These are phyloP conservation scores for Candida golubevii DNA, from an alignment of 805 yeast species.

Conservation along the genomic window DNA sequence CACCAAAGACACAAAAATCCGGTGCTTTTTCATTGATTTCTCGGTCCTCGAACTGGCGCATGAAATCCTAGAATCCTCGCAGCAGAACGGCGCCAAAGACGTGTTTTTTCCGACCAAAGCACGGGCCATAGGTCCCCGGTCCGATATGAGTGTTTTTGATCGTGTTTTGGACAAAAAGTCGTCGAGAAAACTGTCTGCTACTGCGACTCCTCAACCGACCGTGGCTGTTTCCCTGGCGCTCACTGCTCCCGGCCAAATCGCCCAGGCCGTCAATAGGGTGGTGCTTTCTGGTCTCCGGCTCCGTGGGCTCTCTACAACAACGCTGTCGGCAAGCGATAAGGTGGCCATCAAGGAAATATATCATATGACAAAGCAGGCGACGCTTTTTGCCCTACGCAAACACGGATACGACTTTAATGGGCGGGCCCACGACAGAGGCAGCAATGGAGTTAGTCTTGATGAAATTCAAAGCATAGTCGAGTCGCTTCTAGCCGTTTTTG, in stretches of 20 bases:
- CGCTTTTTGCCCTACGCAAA: slow-evolving; percentile 38
- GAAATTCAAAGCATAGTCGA: slow-evolving; percentile 40
- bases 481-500: slow-evolving; percentile 31
- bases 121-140: slow-evolving; percentile 2
- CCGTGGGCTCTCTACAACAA: slow-evolving; percentile 31
- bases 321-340: slow-evolving; percentile 27
- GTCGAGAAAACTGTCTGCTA: slow-evolving; percentile 14
- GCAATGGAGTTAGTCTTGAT: slow-evolving; percentile 19
- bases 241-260: slow-evolving; percentile 28
- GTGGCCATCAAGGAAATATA: slow-evolving; percentile 37
- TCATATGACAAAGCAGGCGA: slow-evolving; percentile 37
- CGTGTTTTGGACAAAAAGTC: slow-evolving; percentile 28
- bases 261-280: slow-evolving; percentile 30
- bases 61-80: slow-evolving; percentile 2
- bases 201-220: slow-evolving; percentile 6
- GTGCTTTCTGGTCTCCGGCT: slow-evolving; percentile 40
- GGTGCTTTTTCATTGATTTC: slow-evolving; percentile 21
- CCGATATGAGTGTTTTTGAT: slow-evolving; percentile 30
- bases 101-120: slow-evolving; percentile 5
- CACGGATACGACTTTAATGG: slow-evolving; percentile 24
- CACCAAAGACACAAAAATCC: slow-evolving; percentile 7
- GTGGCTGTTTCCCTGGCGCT: slow-evolving; percentile 14
- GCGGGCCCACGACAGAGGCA: slow-evolving; percentile 5
- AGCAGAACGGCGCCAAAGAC: slow-evolving; percentile 1
- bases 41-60: slow-evolving; percentile 7